Evolutionary conservation across 345 rosid species (phyloP).

Genomic region (Citrus sinensis): DVS_A1.0 CM039168.1:2500001-2500500

Average conservation of each 20-base stretch:
- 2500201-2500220: neutral
- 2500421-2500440: too few species aligned
- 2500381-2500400: neutral
- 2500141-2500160: neutral
- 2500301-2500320: neutral
- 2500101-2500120: neutral
- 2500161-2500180: neutral
- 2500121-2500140: neutral
- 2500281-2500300: neutral
- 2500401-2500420: too few species aligned
- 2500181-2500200: neutral
- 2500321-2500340: neutral
- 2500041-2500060: conserved; percentile 1
- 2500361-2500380: neutral
- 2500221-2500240: neutral
- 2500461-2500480: too few species aligned
- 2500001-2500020: neutral
- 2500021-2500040: neutral
- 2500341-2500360: neutral
- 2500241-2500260: neutral
- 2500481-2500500: too few species aligned
- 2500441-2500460: too few species aligned
- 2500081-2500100: neutral
- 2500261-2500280: neutral
- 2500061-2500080: neutral